These are phyloP conservation scores for Cladophialophora psammophila DNA, from an alignment of 2,329 filamentous ascomycete genomes.

Conservation along the genomic window DNA sequence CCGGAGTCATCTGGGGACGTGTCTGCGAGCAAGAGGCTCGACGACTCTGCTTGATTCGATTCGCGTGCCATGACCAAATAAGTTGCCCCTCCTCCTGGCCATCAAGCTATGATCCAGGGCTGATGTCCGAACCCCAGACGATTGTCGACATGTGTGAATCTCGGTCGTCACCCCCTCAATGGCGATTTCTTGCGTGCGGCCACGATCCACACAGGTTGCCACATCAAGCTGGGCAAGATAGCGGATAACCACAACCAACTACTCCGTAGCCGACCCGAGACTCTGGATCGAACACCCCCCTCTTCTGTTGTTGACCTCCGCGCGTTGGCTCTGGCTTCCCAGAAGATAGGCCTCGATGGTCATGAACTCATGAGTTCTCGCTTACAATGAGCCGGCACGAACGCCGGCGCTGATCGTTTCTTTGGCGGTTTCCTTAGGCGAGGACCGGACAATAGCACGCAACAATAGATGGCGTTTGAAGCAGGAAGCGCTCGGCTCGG, in stretches of 20 bases:
- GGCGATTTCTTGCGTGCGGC: not conserved
- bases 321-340: no score
- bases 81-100: not conserved
- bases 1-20: not conserved
- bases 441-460: not conserved
- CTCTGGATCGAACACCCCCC: not conserved
- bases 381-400: slow-evolving; percentile 2
- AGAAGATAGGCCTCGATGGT: not conserved
- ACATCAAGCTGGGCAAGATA: not conserved
- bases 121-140: not conserved
- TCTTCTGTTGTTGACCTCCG: slow-evolving; percentile 1
- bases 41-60: not conserved
- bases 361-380: slow-evolving; percentile 1
- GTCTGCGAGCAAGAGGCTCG: not conserved
- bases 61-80: not conserved
- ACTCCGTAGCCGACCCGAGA: not conserved
- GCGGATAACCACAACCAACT: not conserved
- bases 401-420: slow-evolving; percentile 3
- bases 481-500: not conserved
- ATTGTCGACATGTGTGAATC: slow-evolving; percentile 5
- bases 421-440: slow-evolving; percentile 4
- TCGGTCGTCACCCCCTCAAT: not conserved
- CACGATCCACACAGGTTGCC: not conserved
- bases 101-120: not conserved
- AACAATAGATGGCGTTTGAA: not conserved